Base-by-base conservation (phyloP, 306 rosid species). In the Prunus campanulata region DNA sequence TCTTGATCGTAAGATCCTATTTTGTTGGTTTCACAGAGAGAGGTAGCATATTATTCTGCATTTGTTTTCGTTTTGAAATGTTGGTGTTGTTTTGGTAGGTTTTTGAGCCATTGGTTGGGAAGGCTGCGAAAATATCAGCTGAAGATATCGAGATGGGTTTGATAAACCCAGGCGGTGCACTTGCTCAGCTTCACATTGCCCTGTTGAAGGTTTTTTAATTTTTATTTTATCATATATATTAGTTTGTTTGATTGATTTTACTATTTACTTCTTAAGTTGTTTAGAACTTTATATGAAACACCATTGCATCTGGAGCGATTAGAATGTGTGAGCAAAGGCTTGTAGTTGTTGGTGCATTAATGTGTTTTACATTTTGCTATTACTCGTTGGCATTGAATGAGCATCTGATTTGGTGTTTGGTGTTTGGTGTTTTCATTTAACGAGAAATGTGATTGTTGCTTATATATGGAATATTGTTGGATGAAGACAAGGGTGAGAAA, bases 81-180 rank as follows among this genome's bases (percentile, higher is more conserved):
- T n/a, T 14, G 30, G 3, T 74, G 35, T 27, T 62, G 25, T 22
- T 49, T 18, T 10, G 20, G 44, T 2, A 94, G 98, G 96, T 93
- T 51, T 93, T 91, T 86, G 82, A 85, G 78, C 87, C 93, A 2
- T 42, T 94, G 24, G 75, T 94, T 71, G 93, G 90, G 66, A 84
- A 76, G 51, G 84, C 70, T 49, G 68, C 83, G 84, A 89, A 80
- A 76, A 25, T 91, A 18, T 87, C 94, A 0, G 93, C 97, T 56
- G 98, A 91, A 49, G 91, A 87, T 55, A 83, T 89, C 10, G 97
- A 94, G 83, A 77, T 47, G 81, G 98, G 96, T 8, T 89, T 94
- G 65, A 75, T 94, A 3, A 84, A 78, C 81, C 88, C 93, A 6
- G 76, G 87, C 54, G 75, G 73, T 76, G 80, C 89, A 4, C 85